Base-by-base conservation (phyloP, 768 basidiomycete genomes). In the Podaxis sp. region DNA sequence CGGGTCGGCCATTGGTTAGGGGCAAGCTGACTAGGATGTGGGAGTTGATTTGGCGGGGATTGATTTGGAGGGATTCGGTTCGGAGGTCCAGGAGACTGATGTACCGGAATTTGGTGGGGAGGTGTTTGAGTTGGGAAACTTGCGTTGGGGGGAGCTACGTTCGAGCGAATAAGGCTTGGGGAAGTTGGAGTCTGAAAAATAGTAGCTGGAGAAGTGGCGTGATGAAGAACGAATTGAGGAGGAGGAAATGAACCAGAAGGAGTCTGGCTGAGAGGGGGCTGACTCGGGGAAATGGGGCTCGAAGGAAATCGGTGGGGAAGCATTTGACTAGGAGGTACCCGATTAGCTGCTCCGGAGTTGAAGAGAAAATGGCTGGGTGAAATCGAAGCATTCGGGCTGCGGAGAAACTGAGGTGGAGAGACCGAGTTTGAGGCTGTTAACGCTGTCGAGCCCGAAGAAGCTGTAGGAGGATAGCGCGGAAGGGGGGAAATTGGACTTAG, bases 1-100 rank as follows among this genome's bases (percentile, higher is more conserved):
- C 38, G 38, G 7, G 56, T 44, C 10, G 56, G 56, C 56, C 56
- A 57, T n/a, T 57, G 56, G 26, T 57, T 57, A 4, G 56, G 56
- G 30, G 41, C 24, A 44, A 57, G 56, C 22, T 46, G 56, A 22
- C 56, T 57, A 13, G 56, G 56, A 40, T 57, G 56, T 8, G 56
- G 56, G 22, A 57, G 56, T 41, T 26, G 56, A 13, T 46, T 46
- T n/a, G 41, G 17, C 3, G 56, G 37, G 3, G 30, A 37, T 38
- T 28, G 30, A n/a, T 37, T 55, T 17, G 41, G 41, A 44, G 53
- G 37, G 11, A 55, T 17, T 24, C 36, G 22, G n/a, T 46, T 57
- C 11, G 37, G 22, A 28, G 24, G 26, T 4, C 38, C 22, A 3
- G 56, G 24, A 46, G 22, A 12, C 11, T 24, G 56, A 28, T 13